Conservation (phyloP, 805 yeast species). For the Kodamaea sagamina region DNA sequence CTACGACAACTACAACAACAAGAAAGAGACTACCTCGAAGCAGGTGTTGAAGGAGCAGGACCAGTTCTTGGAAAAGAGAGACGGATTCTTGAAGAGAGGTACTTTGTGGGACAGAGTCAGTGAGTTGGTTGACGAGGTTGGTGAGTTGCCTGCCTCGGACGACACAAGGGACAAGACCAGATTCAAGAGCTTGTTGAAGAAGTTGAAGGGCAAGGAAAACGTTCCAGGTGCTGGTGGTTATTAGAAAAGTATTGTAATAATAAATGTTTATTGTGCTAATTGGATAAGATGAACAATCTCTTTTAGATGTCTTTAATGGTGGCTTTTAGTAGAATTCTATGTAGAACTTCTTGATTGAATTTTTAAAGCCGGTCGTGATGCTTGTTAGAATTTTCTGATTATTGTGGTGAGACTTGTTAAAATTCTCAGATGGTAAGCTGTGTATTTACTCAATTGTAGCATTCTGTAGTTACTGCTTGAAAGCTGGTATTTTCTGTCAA, state of each 20-base stretch:
- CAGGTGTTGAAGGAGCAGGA: slow-evolving; percentile 68
- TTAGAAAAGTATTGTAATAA: slow-evolving; percentile 20
- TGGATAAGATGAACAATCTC: background rate
- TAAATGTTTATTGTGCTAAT: slow-evolving; percentile 2
- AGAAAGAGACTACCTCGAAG: slow-evolving; percentile 69
- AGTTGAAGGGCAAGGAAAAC: slow-evolving; percentile 65
- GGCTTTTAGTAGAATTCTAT: background rate
- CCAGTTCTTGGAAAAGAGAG: slow-evolving; percentile 72
- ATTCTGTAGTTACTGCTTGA: too few species aligned
- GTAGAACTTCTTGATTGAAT: too few species aligned
- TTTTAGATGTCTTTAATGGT: background rate
- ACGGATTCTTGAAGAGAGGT: slow-evolving; percentile 51
- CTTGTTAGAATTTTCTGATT: too few species aligned
- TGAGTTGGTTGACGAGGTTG: slow-evolving; percentile 50
- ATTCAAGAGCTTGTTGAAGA: slow-evolving; percentile 63
- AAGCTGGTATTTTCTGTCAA: too few species aligned
- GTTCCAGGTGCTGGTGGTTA: slow-evolving; percentile 80
- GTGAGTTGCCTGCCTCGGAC: slow-evolving; percentile 40
- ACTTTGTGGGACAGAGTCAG: slow-evolving; percentile 57
- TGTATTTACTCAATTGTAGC: too few species aligned
- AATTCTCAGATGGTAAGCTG: too few species aligned
- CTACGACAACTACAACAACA: slow-evolving; percentile 85
- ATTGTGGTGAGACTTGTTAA: too few species aligned
- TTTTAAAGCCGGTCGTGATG: too few species aligned
- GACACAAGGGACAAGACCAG: slow-evolving; percentile 63